phyloP scores from a whole-genome alignment of 495 filamentous ascomycete genomes.

The Massariosphaeria phaeospora region DNA sequence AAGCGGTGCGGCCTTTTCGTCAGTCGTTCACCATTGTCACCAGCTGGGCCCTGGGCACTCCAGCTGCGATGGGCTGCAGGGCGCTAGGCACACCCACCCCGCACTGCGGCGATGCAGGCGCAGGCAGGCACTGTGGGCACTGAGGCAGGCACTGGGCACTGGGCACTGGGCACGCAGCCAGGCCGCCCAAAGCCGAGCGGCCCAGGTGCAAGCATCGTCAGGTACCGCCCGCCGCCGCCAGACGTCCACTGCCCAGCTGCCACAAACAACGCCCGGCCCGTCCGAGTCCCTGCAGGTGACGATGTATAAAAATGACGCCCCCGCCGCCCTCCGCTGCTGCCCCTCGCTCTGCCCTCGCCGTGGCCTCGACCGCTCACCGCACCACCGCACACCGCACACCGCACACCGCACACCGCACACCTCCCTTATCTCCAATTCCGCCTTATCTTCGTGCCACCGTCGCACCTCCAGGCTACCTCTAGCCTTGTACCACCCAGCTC shows the following conservation, averaged over 20 bases:
- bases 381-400: background rate
- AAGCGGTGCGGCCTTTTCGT: too few species aligned
- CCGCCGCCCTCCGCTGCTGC: background rate
- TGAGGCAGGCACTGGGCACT: too few species aligned
- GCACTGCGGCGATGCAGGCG: too few species aligned
- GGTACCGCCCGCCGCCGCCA: conserved; percentile 3
- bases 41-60: too few species aligned
- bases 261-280: background rate
- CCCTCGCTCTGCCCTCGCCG: background rate
- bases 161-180: too few species aligned
- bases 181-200: conserved; percentile 1
- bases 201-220: conserved; percentile 6
- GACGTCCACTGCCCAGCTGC: background rate
- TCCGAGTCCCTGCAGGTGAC: background rate
- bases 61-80: too few species aligned
- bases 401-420: background rate
- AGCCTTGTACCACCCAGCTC: conserved; percentile 13
- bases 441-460: conserved; percentile 27
- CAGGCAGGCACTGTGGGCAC: too few species aligned
- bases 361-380: background rate
- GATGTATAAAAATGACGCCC: conserved; percentile 14
- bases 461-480: conserved; percentile 18
- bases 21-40: too few species aligned
- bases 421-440: conserved; percentile 9
- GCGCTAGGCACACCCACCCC: too few species aligned